A percentile compares a stretch with the other conserved stretches of the same genome.
Conservation (phyloP, 257 asterid species). For the Echites panduratus region DNA sequence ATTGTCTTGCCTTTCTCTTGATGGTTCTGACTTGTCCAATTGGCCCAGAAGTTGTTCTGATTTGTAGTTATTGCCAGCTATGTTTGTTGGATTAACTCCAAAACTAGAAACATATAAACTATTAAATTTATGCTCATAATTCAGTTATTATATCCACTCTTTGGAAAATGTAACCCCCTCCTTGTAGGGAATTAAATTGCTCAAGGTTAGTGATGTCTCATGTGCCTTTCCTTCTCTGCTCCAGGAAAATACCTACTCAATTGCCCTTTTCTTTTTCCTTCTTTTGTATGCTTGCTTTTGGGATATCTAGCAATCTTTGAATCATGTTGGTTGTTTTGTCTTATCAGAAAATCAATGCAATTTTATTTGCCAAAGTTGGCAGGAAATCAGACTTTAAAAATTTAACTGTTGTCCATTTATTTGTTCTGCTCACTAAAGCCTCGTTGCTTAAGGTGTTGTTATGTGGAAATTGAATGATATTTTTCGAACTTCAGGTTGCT, state of each 20-base stretch:
- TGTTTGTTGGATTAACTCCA: background rate
- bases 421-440: background rate
- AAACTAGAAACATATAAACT: background rate
- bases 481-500: slow-evolving; percentile 61
- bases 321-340: background rate
- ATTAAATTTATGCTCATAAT: background rate
- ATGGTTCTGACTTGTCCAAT: background rate
- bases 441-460: background rate
- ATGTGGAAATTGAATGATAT: slow-evolving; percentile 6
- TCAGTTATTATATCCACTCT: background rate
- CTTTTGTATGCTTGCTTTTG: background rate
- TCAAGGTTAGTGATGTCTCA: background rate
- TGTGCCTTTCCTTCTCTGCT: background rate
- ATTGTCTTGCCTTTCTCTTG: background rate
- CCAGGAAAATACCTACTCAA: background rate
- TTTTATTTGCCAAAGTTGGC: background rate
- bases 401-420: background rate
- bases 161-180: background rate
- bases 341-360: background rate
- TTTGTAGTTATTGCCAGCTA: background rate
- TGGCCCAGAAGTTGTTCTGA: background rate
- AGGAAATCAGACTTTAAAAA: background rate
- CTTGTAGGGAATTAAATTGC: background rate
- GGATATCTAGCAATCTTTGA: background rate
- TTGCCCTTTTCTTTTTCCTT: background rate